phyloP scores from a whole-genome alignment of 1,284 basidiomycete species.

The Trichosporon faecale region DNA sequence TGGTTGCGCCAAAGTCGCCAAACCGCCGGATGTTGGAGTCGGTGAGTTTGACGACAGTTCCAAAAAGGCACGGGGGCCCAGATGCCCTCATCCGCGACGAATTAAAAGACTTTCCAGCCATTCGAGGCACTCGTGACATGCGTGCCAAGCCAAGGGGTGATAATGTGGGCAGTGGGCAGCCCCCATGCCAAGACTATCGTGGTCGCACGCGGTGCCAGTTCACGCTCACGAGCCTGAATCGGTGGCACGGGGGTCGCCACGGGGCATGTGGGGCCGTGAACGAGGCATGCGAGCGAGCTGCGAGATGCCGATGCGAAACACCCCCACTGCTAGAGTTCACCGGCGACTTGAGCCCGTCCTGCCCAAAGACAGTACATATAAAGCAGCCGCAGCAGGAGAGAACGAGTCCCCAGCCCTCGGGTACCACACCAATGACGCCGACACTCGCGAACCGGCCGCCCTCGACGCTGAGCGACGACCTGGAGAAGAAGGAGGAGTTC shows the following conservation, averaged over 20 bases:
- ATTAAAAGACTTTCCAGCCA: no score
- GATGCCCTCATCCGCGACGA: no score
- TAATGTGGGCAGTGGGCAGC: background rate
- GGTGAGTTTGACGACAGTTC: no score
- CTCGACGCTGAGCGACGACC: background rate
- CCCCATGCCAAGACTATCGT: background rate
- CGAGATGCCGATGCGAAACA: no score
- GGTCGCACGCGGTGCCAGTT: no score
- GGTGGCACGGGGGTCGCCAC: background rate
- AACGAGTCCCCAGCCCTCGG: background rate
- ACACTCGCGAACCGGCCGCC: background rate
- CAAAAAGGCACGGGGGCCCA: no score
- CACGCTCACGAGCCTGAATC: background rate
- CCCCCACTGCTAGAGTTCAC: background rate
- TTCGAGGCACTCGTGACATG: no score
- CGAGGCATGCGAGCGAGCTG: background rate
- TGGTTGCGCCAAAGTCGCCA: no score
- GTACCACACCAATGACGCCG: background rate
- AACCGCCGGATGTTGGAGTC: no score
- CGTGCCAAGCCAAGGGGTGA: background rate
- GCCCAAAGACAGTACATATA: no score
- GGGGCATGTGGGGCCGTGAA: background rate
- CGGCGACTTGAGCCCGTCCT: no score
- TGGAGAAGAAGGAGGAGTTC: conserved; percentile 11
- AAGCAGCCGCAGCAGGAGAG: background rate